Evolutionary conservation across 2,329 filamentous ascomycete species (phyloP).

Genomic region (Xylaria sp.): DNA sequence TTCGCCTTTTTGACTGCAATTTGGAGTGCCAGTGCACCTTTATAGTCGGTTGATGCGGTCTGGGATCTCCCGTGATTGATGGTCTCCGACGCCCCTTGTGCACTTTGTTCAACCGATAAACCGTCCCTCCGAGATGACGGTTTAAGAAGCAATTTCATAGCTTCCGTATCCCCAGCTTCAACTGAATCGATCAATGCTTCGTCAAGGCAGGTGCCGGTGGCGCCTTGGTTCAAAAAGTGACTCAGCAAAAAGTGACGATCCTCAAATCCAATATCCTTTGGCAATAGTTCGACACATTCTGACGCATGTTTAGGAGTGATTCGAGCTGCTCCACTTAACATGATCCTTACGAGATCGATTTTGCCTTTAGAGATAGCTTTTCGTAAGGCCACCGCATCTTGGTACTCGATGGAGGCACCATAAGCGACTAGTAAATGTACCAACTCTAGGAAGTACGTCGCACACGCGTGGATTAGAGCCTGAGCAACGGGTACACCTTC

Average conservation of each 20-base stretch:
- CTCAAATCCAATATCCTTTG: conserved; percentile 59
- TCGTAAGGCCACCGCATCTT: conserved; percentile 62
- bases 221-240: conserved; percentile 62
- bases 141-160: conserved; percentile 61
- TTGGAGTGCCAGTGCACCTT: conserved; percentile 62
- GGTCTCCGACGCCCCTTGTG: conserved; percentile 47
- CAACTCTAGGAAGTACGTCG: conserved; percentile 65
- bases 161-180: conserved; percentile 59
- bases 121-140: conserved; percentile 58
- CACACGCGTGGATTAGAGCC: conserved; percentile 61
- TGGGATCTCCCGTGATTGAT: conserved; percentile 58
- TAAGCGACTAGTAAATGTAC: conserved; percentile 63
- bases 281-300: conserved; percentile 61
- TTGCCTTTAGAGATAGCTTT: conserved; percentile 60
- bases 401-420: conserved; percentile 65
- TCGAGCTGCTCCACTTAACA: conserved; percentile 58
- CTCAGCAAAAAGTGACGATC: conserved; percentile 58
- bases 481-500: conserved; percentile 61
- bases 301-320: conserved; percentile 61
- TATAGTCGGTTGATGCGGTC: conserved; percentile 64
- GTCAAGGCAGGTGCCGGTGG: conserved; percentile 58
- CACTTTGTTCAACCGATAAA: conserved; percentile 44
- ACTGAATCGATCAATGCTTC: conserved; percentile 63
- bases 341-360: conserved; percentile 58
- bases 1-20: conserved; percentile 61